Evolutionary conservation across 768 basidiomycete genomes (phyloP), one percentile per base, ranked within the genome.

Genomic region (Leucogyrophana mollusca): DNA sequence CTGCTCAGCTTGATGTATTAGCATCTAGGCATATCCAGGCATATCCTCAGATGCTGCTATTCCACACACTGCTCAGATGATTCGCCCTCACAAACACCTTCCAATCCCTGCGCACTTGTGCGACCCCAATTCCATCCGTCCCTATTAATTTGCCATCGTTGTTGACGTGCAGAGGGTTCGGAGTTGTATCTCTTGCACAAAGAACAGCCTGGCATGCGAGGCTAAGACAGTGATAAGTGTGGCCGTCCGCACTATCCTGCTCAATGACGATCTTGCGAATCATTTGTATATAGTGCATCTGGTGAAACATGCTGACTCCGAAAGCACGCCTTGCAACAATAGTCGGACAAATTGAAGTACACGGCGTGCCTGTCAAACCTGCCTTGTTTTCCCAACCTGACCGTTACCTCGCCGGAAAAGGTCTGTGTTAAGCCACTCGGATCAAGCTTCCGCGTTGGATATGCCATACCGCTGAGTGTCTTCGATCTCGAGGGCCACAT

Each of bases 261-360:
- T 56, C 52, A 11, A 58, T 52, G 33, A 65, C 54, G 4, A 60
- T 56, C 9, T 35, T 35, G 7, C 65, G 60, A 37, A 68, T 50
- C 9, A 49, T 45, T 48, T 62, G 55, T 8, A 70, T 50, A 39
- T 65, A 70, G 40, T 66, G 66, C 45, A 68, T 49, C 55, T 67
- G 57, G 56, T 68, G 68, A 52, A 59, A 66, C 60, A 66, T 62
- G 23, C 62, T 49, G 18, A 56, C 37, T n/a, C 58, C 57, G 46
- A 51, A 54, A 16, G 40, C 30, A 25, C 51, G 53, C 16, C 30
- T 21, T 18, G 39, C 16, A 37, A 33, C 32, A n/a, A 21, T 8
- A 11, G 6, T 30, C 13, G 6, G 7, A 30, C 7, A 30, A 30
- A 30, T 13, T 7, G 6, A 13, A 30, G 7, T 30, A 13, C 27